Evolutionary conservation across 345 rosid species (phyloP).

Genomic region (Moringa oleifera): DNA sequence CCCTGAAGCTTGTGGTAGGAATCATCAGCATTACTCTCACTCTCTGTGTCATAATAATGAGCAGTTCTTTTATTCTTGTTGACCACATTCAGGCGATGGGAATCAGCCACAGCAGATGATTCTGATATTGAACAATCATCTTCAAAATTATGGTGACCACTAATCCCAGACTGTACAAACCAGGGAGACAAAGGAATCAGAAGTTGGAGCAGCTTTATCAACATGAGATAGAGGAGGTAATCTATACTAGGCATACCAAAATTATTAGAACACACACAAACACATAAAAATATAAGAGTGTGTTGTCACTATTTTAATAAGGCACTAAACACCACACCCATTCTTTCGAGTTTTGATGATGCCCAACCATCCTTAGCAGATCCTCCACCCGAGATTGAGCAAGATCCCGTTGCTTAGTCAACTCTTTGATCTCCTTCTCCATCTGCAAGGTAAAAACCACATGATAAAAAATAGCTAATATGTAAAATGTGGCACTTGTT

Average conservation of each 20-base stretch:
- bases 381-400: slow-evolving; percentile 78
- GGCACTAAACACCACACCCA: slow-evolving; percentile 26
- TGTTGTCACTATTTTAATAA: neutral
- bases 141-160: slow-evolving; percentile 49
- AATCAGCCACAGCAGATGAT: slow-evolving; percentile 44
- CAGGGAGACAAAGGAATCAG: slow-evolving; percentile 17
- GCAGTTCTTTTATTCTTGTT: slow-evolving; percentile 19
- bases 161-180: slow-evolving; percentile 36
- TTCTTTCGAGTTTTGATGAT: slow-evolving; percentile 51
- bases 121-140: slow-evolving; percentile 63
- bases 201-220: neutral
- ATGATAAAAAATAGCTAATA: slow-evolving; percentile 2
- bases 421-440: slow-evolving; percentile 78
- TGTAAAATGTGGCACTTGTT: too few species aligned
- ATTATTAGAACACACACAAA: neutral
- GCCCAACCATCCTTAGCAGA: slow-evolving; percentile 56
- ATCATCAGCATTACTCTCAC: slow-evolving; percentile 34
- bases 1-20: slow-evolving; percentile 17
- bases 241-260: neutral
- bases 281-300: neutral
- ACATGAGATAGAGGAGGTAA: neutral
- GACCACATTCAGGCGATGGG: slow-evolving; percentile 9
- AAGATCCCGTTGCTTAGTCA: slow-evolving; percentile 79
- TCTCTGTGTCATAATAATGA: slow-evolving; percentile 34
- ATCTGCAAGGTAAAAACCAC: slow-evolving; percentile 43